Percentiles rank a stretch among this genome's conserved stretches.
phyloP scores from a whole-genome alignment of 805 yeast genomes.

The Kuraishia ogatae region DNA sequence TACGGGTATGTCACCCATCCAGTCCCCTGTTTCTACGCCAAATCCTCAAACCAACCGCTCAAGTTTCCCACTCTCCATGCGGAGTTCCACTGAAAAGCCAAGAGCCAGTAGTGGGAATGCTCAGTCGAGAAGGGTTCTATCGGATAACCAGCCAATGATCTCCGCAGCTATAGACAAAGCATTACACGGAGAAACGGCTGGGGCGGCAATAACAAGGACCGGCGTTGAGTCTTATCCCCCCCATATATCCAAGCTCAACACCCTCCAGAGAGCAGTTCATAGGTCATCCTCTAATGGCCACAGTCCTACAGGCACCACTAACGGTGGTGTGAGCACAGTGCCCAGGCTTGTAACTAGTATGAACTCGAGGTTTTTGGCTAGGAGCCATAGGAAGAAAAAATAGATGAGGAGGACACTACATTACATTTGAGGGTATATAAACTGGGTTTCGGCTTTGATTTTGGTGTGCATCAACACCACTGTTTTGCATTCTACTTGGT shows the following conservation, averaged over 20 bases:
- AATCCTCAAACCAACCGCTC: background rate
- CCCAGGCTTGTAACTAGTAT: slow-evolving; percentile 36
- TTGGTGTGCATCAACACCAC: background rate
- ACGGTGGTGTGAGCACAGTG: background rate
- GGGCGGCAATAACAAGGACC: background rate
- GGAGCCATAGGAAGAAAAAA: slow-evolving; percentile 38
- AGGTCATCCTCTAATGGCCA: background rate
- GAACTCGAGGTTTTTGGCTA: slow-evolving; percentile 54
- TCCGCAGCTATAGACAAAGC: slow-evolving; percentile 26
- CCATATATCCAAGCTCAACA: background rate
- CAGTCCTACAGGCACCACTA: background rate
- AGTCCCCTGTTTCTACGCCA: background rate
- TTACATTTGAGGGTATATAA: background rate
- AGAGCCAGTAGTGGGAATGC: background rate
- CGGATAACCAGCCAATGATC: slow-evolving; percentile 20
- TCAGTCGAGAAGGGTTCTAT: slow-evolving; percentile 10
- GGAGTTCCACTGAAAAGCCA: background rate
- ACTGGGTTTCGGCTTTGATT: background rate
- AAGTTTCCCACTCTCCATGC: background rate
- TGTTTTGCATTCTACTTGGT: background rate
- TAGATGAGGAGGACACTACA: slow-evolving; percentile 2
- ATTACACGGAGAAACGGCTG: slow-evolving; percentile 6
- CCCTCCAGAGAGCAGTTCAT: background rate
- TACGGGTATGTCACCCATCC: background rate
- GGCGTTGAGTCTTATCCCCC: background rate